Base-by-base conservation (phyloP, 768 basidiomycete genomes). In the Amanita fuliginea region DNA sequence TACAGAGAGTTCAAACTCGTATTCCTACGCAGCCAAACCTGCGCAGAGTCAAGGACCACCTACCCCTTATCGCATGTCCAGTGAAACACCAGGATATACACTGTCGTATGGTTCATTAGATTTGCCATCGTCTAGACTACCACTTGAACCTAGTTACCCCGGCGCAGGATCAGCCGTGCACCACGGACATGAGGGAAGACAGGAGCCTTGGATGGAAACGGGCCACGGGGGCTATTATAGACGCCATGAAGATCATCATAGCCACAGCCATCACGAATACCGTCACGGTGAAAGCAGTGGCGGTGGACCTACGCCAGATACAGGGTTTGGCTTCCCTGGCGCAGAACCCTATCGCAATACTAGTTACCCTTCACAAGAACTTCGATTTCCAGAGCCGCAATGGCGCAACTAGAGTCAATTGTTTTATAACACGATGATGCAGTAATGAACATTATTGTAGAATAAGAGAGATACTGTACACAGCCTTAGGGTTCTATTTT, bases 91-190 rank as follows among this genome's bases (percentile, higher is more conserved):
- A 46, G 67, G 66, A 9, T 69, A 69, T 53, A 54, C 66, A 0
- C 65, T 65, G 10, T 63, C 70, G 10, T 68, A 69, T 51, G 54
- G 65, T 0, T 66, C 67, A 11, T 63, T 70, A 10, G 70, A 67
- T 51, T 52, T 59, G 3, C 60, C 67, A 11, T 54, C 65, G n/a
- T 14, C 53, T 53, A 19, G 36, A 39, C 53, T 18, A 13, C 45
- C 55, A 46, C 21, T 52, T 32, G 32, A 46, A 45, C 47, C 55
- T 21, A 34, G 43, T 8, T 34, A 50, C 4, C 53, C 58, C 16
- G 55, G 58, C n/a, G 59, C 48, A n/a, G 28, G 43, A n/a, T 30
- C 44, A 3, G 19, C 45, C 14, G 5, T 3, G 43, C 22, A 46
- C 14, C 21, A 37, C 35, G 19, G 18, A 10, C 19, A 46, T 8